Base-by-base conservation (phyloP, 228 moss, liverwort and hornwort genomes). In the Sphagnum fallax region DNA sequence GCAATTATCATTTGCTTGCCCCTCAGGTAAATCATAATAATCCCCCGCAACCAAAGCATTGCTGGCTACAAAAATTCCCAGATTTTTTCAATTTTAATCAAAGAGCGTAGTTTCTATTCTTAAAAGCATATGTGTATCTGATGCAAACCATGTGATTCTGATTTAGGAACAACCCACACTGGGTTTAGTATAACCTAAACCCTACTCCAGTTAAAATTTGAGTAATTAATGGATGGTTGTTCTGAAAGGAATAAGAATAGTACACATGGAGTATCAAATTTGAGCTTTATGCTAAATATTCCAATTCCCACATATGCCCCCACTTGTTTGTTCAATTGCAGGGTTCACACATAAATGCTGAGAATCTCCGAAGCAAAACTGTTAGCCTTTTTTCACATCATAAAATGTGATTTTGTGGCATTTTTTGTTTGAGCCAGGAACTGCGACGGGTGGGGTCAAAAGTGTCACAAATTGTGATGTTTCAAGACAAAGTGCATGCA, bases 401-500 rank as follows among this genome's bases (percentile, higher is more conserved):
- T 66, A 50, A 15, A 32, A 66, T 10, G 50, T 13, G 63, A 63
- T 7, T 9, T 53, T 53, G 6, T 12, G 52, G 6, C 67, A 14
- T 50, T 53, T 58, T 32, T 32, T 32, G 32, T 32, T 32, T 32
- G 32, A 32, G 77, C 48, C 83, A 86, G 83, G 91, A 93, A 76
- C 82, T 91, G 79, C 88, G 97, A 60, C 87, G 90, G 15, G 76
- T 97, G 65, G 87, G 88, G 49, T 90, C 97, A 65, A 77, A 76
- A 67, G 87, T 97, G 15, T 88, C 91, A 69, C 93, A 97, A 74
- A 97, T 97, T 70, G 81, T 87, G 51, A 85, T 91, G 72, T 97
- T 93, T 60, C 97, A 97, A 80, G 93, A 97, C 65, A 88, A 82
- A 75, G 84, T 93, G 47, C 93, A 90, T 69, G 79, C 88, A 51